Conservation (phyloP, 495 filamentous ascomycete species). For the Penicillium chermesinum region DNA sequence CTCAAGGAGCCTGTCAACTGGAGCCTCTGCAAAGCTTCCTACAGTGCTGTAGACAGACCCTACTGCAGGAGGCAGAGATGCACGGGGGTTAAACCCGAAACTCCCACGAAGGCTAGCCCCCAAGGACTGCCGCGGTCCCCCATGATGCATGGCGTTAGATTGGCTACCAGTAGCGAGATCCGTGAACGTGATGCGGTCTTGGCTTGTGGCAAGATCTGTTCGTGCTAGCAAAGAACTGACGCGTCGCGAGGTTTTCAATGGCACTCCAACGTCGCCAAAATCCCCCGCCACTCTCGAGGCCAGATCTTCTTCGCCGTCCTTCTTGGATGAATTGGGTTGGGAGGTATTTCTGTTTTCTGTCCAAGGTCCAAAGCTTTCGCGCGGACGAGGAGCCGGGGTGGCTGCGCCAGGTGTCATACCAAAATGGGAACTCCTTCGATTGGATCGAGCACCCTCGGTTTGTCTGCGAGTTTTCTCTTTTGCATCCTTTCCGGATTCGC, state of each 20-base stretch:
- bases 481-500: constrained; percentile 47
- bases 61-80: constrained; percentile 36
- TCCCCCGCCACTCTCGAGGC: constrained; percentile 74
- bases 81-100: constrained; percentile 46
- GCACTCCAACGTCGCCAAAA: constrained; percentile 59
- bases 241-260: constrained; percentile 70
- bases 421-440: constrained; percentile 83
- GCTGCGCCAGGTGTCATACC: constrained; percentile 70
- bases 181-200: constrained; percentile 68
- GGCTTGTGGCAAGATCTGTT: constrained; percentile 74
- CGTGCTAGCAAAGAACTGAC: constrained; percentile 92
- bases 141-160: constrained; percentile 41
- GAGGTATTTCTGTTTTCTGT: constrained; percentile 33
- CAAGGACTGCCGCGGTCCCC: constrained; percentile 67
- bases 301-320: constrained; percentile 53
- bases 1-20: constrained; percentile 68
- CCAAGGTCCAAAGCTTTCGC: constrained; percentile 55
- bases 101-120: constrained; percentile 61
- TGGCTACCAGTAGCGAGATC: constrained; percentile 56
- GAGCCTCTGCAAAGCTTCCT: constrained; percentile 57
- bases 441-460: constrained; percentile 53
- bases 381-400: constrained; percentile 60
- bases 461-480: constrained; percentile 43
- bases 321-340: constrained; percentile 25
- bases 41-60: constrained; percentile 40